phyloP scores from a whole-genome alignment of 768 basidiomycete genomes.

The Mycena galericulata region DNA sequence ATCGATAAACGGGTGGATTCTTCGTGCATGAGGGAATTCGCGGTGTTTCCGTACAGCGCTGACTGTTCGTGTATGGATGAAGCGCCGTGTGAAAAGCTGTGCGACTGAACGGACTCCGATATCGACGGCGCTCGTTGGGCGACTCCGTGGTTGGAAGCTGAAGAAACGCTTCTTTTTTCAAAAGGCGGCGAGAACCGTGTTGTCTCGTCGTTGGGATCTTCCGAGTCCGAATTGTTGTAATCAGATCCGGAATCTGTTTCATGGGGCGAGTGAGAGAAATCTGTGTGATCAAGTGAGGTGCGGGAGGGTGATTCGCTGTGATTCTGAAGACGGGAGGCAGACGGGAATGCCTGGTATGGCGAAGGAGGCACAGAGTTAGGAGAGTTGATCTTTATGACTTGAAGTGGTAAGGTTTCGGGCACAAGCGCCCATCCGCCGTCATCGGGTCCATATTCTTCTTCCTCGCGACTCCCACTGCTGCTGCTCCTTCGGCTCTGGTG shows the following conservation, averaged over 20 bases:
- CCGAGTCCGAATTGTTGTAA: conserved; percentile 26
- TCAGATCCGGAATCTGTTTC: conserved; percentile 29
- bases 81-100: background rate
- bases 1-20: conserved; percentile 36
- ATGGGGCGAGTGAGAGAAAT: background rate
- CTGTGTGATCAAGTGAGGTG: background rate
- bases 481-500: conserved; percentile 4
- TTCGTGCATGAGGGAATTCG: conserved; percentile 21
- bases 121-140: conserved; percentile 6
- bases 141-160: conserved; percentile 11
- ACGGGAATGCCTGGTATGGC: conserved; percentile 26
- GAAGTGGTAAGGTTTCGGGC: conserved; percentile 29
- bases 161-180: conserved; percentile 14
- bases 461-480: conserved; percentile 4
- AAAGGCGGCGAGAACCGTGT: conserved; percentile 20
- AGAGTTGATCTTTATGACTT: conserved; percentile 33
- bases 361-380: conserved; percentile 28
- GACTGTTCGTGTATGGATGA: conserved; percentile 13
- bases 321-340: conserved; percentile 2
- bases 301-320: background rate
- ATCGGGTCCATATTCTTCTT: conserved; percentile 15
- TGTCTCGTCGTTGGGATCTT: conserved; percentile 26
- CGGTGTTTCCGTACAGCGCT: conserved; percentile 4
- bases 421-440: conserved; percentile 30
- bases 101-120: conserved; percentile 7